These are phyloP conservation scores for Rachicladosporium sp. DNA, from an alignment of 2,329 filamentous ascomycete genomes.

Conservation along the genomic window DNA sequence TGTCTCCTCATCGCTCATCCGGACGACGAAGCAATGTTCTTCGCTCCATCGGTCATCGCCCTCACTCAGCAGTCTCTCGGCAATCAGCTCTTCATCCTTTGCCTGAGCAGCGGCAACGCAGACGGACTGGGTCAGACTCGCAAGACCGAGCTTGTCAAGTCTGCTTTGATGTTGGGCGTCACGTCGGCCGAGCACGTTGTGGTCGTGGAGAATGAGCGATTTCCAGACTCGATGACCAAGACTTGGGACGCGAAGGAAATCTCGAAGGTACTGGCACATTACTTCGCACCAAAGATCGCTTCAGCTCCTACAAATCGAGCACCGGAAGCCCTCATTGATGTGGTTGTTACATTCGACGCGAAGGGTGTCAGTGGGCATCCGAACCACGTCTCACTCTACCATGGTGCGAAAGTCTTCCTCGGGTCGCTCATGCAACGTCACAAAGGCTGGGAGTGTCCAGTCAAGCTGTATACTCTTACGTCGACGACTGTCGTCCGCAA, in stretches of 20 bases:
- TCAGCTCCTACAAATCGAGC: constrained; percentile 29
- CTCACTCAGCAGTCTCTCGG: constrained; percentile 66
- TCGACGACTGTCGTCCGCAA: constrained; percentile 64
- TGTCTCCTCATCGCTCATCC: constrained; percentile 91
- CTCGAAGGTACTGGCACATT: constrained; percentile 53
- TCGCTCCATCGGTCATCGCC: constrained; percentile 76
- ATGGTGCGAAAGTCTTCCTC: constrained; percentile 66
- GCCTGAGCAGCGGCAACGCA: constrained; percentile 80
- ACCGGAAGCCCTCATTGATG: constrained; percentile 54
- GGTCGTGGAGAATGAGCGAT: constrained; percentile 67
- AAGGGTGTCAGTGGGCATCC: constrained; percentile 74
- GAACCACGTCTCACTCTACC: constrained; percentile 83
- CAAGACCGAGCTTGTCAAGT: constrained; percentile 71
- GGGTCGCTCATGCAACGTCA: constrained; percentile 50
- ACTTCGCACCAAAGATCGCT: constrained; percentile 58
- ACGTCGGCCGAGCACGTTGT: constrained; percentile 66
- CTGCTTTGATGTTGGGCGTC: constrained; percentile 64
- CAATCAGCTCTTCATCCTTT: constrained; percentile 90
- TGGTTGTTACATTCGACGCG: constrained; percentile 82
- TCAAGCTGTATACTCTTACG: constrained; percentile 75
- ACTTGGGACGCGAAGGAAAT: constrained; percentile 64
- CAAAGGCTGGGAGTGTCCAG: constrained; percentile 55
- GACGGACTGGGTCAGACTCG: constrained; percentile 76
- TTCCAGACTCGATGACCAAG: constrained; percentile 79
- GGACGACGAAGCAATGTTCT: constrained; percentile 99